phyloP scores from a whole-genome alignment of 306 rosid genomes.

The Castanopsis chinensis region DNA sequence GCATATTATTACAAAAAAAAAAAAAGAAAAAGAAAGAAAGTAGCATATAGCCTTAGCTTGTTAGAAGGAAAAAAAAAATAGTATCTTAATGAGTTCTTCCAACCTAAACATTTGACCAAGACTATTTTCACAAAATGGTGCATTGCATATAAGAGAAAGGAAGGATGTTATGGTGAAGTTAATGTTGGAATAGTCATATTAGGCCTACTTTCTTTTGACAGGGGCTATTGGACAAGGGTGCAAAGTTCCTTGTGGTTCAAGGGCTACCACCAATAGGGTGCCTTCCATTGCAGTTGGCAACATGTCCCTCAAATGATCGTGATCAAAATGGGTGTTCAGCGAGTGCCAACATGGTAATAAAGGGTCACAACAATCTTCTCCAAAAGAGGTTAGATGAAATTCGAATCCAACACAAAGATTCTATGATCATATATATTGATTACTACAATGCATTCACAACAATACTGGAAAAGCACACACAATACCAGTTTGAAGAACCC shows the following conservation, averaged over 20 bases:
- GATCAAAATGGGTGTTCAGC: conserved; percentile 22
- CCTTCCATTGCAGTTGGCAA: conserved; percentile 9
- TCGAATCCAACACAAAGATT: neutral
- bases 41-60: too few species aligned
- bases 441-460: conserved; percentile 16
- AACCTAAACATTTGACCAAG: too few species aligned
- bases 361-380: conserved; percentile 22
- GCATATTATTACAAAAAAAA: too few species aligned
- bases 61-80: too few species aligned
- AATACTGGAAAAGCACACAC: neutral
- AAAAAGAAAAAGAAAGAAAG: too few species aligned
- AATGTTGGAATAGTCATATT: too few species aligned
- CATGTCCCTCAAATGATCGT: neutral
- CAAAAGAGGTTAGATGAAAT: neutral
- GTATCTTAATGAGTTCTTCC: too few species aligned
- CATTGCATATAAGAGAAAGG: too few species aligned
- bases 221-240: conserved; percentile 10
- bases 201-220: neutral
- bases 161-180: too few species aligned
- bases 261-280: conserved; percentile 32
- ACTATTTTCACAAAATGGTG: too few species aligned
- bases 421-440: conserved; percentile 18
- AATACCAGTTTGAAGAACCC: conserved; percentile 17
- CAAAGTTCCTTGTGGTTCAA: conserved; percentile 23
- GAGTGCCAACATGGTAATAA: neutral